phyloP scores from a whole-genome alignment of 1,139 yeast genomes.

The Diutina sp. region DNA sequence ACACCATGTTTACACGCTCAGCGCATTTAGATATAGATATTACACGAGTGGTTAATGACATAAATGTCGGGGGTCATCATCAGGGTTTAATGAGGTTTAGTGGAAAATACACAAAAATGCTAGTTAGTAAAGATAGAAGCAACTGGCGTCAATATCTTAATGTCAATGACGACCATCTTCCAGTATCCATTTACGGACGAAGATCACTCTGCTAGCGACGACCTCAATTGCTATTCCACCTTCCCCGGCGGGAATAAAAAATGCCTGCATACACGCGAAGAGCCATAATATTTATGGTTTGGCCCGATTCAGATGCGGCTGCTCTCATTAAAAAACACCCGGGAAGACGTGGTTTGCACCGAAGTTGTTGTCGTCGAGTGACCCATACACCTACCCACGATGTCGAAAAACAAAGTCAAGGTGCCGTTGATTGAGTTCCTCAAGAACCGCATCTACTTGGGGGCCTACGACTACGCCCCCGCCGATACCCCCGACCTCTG shows the following conservation, averaged over 20 bases:
- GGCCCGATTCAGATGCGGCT: not conserved
- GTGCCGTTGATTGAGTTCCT: conserved; percentile 2
- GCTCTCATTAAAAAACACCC: not conserved
- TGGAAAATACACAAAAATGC: too few relatives aligned
- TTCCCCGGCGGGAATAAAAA: not conserved
- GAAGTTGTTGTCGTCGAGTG: not conserved
- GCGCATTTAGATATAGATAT: not conserved
- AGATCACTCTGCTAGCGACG: too few relatives aligned
- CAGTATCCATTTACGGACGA: too few relatives aligned
- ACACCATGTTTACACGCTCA: not conserved
- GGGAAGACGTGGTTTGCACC: not conserved
- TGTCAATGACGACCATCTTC: too few relatives aligned
- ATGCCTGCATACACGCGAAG: not conserved
- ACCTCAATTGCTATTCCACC: not conserved
- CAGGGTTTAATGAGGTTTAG: too few relatives aligned
- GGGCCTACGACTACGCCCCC: conserved; percentile 77
- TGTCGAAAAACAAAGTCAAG: conserved; percentile 1
- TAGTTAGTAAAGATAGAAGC: too few relatives aligned
- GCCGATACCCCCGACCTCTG: conserved; percentile 64
- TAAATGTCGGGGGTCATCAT: too few relatives aligned
- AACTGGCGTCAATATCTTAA: too few relatives aligned
- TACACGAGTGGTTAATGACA: too few relatives aligned
- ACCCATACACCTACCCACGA: not conserved
- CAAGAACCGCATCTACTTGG: conserved; percentile 64
- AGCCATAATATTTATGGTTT: not conserved